Conservation (phyloP, 1,284 basidiomycete genomes). For the Clitocybe nebularis region DNA sequence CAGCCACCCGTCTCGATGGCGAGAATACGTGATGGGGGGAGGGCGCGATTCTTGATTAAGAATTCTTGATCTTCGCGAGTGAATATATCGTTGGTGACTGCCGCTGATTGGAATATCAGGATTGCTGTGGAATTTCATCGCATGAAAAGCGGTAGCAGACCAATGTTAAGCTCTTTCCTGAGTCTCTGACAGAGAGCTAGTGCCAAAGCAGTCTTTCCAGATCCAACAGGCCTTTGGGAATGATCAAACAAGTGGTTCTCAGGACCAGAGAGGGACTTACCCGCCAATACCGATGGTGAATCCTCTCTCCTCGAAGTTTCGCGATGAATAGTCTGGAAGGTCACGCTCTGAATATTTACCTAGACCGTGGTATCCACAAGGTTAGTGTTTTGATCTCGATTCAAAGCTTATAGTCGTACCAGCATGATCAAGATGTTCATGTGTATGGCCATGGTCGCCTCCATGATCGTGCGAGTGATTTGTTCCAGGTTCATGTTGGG, state of each 20-base stretch:
- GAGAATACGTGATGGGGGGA: constrained; percentile 82
- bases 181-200: constrained; percentile 88
- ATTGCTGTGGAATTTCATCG: constrained; percentile 4
- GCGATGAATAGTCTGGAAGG: constrained; percentile 79
- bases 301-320: constrained; percentile 90
- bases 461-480: constrained; percentile 41
- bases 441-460: constrained; percentile 51
- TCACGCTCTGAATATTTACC: constrained; percentile 94
- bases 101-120: constrained; percentile 48
- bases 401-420: too few relatives aligned
- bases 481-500: constrained; percentile 31
- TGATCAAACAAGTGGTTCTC: neutral
- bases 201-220: constrained; percentile 94
- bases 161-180: constrained; percentile 86
- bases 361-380: constrained; percentile 25
- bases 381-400: too few relatives aligned
- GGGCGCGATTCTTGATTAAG: constrained; percentile 87
- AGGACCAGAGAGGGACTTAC: too few relatives aligned
- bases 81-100: constrained; percentile 96
- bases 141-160: constrained; percentile 36
- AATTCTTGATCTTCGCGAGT: constrained; percentile 98
- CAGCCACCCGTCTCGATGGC: constrained; percentile 98
- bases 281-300: constrained; percentile 98
- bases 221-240: constrained; percentile 80
- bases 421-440: constrained; percentile 85